Base-by-base conservation (phyloP, 2,329 filamentous ascomycete species). In the Fusarium foetens region DNA sequence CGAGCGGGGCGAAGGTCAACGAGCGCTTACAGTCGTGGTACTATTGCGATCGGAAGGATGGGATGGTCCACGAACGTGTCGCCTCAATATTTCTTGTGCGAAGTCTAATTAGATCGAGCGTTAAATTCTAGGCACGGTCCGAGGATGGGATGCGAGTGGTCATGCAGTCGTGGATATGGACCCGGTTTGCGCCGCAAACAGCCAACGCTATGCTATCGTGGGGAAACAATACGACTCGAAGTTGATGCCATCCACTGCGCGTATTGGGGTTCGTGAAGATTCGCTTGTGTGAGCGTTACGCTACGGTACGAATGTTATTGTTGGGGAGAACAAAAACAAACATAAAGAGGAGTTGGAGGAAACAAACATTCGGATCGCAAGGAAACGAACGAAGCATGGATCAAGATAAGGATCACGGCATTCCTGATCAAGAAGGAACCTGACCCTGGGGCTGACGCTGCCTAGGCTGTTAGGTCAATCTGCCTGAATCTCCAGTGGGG, bases 131-230 rank as follows among this genome's bases (percentile, higher is more conserved):
- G 45, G 46, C 14, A 55, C 48, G 42, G 49, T 43, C 41, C 35
- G 48, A 55, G 49, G 36, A 57, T 55, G 36, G 29, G 59, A 59
- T 57, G 35, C 66, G 43, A 48, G 43, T 58, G 25, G 49, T 59
- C 53, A 63, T 68, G 36, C 38, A 71, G 41, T 72, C 58, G 59
- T 66, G 45, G 54, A 35, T 42, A 54, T 70, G 46, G 65, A 55
- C 61, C 63, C 54, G 69, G 60, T 68, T 68, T 73, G 75, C 75
- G 75, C 69, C 66, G 74, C 60, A 70, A 62, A 46, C 52, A 69
- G 53, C 48, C 57, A 53, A 63, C 27, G 16, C 59, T 65, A 52
- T 63, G 41, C 42, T 76, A 68, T 72, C 57, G 72, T 61, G 42
- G 48, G 61, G 59, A 55, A 65, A 62, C 35, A 66, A 70, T 23